A percentile compares a stretch with the other conserved stretches of the same genome.
phyloP scores from a whole-genome alignment of 1,139 yeast genomes.

The Scheffersomyces titani region DNA sequence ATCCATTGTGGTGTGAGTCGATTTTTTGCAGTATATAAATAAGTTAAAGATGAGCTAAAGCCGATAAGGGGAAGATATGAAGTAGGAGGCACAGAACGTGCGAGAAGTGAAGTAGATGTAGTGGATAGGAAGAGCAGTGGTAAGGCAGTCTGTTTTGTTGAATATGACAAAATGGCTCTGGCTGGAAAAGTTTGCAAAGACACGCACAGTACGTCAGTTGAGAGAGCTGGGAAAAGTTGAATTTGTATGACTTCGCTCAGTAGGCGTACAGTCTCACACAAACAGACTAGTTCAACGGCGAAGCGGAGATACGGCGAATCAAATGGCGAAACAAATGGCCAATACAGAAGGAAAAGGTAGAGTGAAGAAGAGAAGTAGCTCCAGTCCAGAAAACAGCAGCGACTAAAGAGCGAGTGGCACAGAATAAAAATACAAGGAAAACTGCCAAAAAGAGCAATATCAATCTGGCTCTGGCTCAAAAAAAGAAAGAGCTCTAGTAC shows the following conservation, averaged over 20 bases:
- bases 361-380: not conserved
- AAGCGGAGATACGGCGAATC: not conserved
- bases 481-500: not conserved
- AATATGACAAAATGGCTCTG: not conserved
- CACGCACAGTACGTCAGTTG: not conserved
- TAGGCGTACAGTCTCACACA: not conserved
- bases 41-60: not conserved
- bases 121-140: not conserved
- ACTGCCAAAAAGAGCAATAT: not conserved
- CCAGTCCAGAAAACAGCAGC: not conserved
- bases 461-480: not conserved
- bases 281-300: not conserved
- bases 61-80: not conserved
- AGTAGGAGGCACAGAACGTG: not conserved
- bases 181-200: not conserved
- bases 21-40: constrained; percentile 1
- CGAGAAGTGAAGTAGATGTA: not conserved
- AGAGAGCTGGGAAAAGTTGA: not conserved
- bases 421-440: not conserved
- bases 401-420: not conserved
- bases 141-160: not conserved
- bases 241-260: not conserved
- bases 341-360: not conserved
- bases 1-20: constrained; percentile 3
- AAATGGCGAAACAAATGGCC: too few species aligned